Evolutionary conservation across 1,284 basidiomycete genomes (phyloP).

Genomic region (Kwoniella shivajii): DNA sequence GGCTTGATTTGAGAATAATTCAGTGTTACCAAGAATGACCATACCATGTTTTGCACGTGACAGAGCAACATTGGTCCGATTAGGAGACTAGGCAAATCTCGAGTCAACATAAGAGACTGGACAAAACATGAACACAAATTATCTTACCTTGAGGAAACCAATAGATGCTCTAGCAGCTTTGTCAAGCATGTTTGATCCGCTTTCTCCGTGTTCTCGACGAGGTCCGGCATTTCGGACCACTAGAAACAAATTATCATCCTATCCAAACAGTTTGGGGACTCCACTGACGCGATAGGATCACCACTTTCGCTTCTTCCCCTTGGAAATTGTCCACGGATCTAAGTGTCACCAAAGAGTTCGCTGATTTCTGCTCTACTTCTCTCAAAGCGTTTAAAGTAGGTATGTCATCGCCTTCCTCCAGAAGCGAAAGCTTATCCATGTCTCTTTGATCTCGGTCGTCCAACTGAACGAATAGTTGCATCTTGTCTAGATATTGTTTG

Average conservation of each 20-base stretch:
- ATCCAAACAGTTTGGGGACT: too few relatives aligned
- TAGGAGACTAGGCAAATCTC: not conserved
- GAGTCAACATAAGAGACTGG: not conserved
- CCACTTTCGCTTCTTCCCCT: conserved; percentile 47
- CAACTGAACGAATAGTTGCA: conserved; percentile 63
- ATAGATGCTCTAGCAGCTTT: not conserved
- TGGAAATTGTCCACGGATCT: conserved; percentile 78
- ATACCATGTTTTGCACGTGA: conserved; percentile 72
- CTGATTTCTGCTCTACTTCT: conserved; percentile 47
- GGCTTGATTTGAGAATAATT: conserved; percentile 20
- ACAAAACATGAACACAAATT: too few relatives aligned
- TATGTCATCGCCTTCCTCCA: not conserved
- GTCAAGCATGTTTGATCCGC: not conserved
- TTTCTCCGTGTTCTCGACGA: not conserved
- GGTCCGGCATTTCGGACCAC: conserved; percentile 63
- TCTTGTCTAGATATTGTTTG: conserved; percentile 60
- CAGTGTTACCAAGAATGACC: conserved; percentile 69
- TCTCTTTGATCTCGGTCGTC: conserved; percentile 69
- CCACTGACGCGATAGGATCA: not conserved
- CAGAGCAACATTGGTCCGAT: conserved; percentile 63
- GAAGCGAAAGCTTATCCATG: conserved; percentile 51
- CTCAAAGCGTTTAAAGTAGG: conserved; percentile 47
- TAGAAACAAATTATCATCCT: conserved; percentile 62
- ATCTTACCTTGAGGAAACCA: conserved; percentile 10
- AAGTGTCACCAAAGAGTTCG: conserved; percentile 60